Conservation (phyloP, 1,139 yeast species). For the Suhomyces bokatorum region DNA sequence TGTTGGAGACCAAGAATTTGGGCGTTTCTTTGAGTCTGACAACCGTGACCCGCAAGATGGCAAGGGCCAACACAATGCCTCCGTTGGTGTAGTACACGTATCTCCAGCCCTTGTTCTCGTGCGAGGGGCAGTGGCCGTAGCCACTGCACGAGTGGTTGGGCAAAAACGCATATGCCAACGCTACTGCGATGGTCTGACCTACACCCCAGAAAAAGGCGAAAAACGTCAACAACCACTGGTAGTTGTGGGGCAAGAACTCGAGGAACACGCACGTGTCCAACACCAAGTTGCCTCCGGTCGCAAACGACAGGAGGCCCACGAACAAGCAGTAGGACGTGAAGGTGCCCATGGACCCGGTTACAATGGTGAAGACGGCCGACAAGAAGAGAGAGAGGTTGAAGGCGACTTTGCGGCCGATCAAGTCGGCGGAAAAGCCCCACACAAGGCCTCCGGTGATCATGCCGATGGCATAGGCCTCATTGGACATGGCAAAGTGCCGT, state of each 20-base stretch:
- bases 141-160: constrained; percentile 30
- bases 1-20: constrained; percentile 34
- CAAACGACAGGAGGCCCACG: constrained; percentile 25
- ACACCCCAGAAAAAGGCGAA: constrained; percentile 42
- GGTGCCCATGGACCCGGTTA: constrained; percentile 33
- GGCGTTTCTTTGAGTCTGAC: constrained; percentile 36
- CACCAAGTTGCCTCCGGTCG: constrained; percentile 34
- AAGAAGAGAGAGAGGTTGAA: constrained; percentile 38
- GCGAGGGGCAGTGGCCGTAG: constrained; percentile 32
- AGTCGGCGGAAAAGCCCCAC: constrained; percentile 26
- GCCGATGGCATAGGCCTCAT: constrained; percentile 38
- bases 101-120: constrained; percentile 37
- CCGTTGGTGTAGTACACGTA: constrained; percentile 38
- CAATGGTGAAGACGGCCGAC: constrained; percentile 25
- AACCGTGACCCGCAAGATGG: constrained; percentile 33
- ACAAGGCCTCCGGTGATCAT: constrained; percentile 54
- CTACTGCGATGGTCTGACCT: constrained; percentile 35
- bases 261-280: constrained; percentile 33
- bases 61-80: constrained; percentile 30
- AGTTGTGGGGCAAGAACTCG: constrained; percentile 28
- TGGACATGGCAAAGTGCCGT: constrained; percentile 31
- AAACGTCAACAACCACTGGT: constrained; percentile 39
- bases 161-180: constrained; percentile 36
- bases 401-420: constrained; percentile 30
- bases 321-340: constrained; percentile 31